Evolutionary conservation across 176 grass and related monocot species (phyloP).

Genomic region (Phoenix roebelenii): DNA sequence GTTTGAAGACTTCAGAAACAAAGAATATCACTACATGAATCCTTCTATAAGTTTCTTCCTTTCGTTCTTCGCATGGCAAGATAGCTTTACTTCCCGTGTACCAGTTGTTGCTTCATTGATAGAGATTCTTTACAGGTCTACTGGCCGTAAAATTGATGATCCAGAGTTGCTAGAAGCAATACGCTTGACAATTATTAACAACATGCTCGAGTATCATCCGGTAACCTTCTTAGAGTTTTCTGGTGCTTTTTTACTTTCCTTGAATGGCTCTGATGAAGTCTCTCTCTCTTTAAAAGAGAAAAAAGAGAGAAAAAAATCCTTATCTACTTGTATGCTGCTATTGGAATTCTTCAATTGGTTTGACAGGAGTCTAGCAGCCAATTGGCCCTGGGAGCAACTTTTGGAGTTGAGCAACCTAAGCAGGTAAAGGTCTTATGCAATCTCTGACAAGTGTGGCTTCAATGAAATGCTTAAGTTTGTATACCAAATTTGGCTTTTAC

Average conservation of each 20-base stretch:
- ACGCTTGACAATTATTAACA: slow-evolving; percentile 92
- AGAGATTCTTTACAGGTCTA: slow-evolving; percentile 49
- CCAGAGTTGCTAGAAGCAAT: slow-evolving; percentile 92
- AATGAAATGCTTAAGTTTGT: too few species aligned
- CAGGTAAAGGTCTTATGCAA: too few species aligned
- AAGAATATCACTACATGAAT: slow-evolving; percentile 4
- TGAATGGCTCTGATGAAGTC: too few species aligned
- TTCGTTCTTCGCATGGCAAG: slow-evolving; percentile 17
- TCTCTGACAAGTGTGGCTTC: too few species aligned
- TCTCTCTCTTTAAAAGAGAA: too few species aligned
- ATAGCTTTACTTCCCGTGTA: slow-evolving; percentile 32
- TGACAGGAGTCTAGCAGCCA: slow-evolving; percentile 83
- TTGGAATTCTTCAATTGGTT: slow-evolving; percentile 20
- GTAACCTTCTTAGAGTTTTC: slow-evolving; percentile 28
- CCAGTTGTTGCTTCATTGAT: slow-evolving; percentile 26
- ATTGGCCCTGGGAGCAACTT: slow-evolving; percentile 93
- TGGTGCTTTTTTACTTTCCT: too few species aligned
- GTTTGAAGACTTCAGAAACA: too few species aligned
- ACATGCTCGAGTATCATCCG: slow-evolving; percentile 88
- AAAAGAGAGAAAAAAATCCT: too few species aligned
- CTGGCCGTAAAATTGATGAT: slow-evolving; percentile 88
- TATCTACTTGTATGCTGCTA: background rate
- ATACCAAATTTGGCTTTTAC: too few species aligned
- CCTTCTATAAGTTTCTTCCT: slow-evolving; percentile 22
- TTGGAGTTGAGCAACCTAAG: slow-evolving; percentile 62